Percentiles rank a stretch among this genome's conserved stretches.
phyloP scores from a whole-genome alignment of 2,329 filamentous ascomycete genomes.

The Apiospora malaysiana region DNA sequence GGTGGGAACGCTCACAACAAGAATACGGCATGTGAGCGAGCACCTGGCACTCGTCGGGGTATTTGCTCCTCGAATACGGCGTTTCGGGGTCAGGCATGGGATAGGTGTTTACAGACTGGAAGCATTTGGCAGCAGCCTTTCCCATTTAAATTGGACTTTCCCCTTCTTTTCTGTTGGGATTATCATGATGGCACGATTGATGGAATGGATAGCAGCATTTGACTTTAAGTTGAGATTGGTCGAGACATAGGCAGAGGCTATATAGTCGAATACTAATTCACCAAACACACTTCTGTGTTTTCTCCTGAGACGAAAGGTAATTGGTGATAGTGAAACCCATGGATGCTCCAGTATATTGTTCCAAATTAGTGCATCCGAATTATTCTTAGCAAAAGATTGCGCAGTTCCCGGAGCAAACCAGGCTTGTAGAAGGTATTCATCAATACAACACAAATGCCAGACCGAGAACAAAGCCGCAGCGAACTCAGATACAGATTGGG shows the following conservation, averaged over 20 bases:
- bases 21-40: neutral
- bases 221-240: neutral
- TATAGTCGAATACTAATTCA: neutral
- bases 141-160: neutral
- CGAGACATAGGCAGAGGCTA: slow-evolving; percentile 3
- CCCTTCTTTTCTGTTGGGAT: neutral
- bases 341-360: neutral
- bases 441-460: neutral
- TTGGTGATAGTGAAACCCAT: neutral
- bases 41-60: neutral
- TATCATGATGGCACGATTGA: slow-evolving; percentile 7
- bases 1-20: neutral
- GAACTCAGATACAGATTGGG: slow-evolving; percentile 7
- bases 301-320: neutral
- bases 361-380: too few relatives aligned
- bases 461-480: neutral
- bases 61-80: neutral
- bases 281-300: neutral
- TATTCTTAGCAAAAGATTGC: too few relatives aligned
- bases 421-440: neutral
- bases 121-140: slow-evolving; percentile 11
- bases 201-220: neutral
- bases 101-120: neutral
- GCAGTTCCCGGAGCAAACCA: too few relatives aligned
- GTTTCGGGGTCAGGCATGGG: slow-evolving; percentile 9